phyloP scores from a whole-genome alignment of 2,329 filamentous ascomycete genomes.

The Clarireedia sp. region DNA sequence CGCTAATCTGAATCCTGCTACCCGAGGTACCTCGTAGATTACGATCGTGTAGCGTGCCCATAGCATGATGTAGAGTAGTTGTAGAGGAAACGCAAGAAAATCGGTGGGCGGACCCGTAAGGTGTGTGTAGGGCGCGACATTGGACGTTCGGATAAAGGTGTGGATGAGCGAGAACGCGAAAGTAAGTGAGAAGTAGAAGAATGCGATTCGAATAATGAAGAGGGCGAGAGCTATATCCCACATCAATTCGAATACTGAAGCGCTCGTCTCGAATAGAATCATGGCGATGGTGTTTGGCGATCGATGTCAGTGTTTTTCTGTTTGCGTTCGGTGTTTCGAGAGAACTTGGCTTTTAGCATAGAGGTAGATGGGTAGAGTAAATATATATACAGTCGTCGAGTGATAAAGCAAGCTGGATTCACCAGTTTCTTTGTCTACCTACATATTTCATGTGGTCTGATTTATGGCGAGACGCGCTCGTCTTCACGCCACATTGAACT shows the following conservation, averaged over 20 bases:
- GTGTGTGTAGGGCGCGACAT: slow-evolving; percentile 13
- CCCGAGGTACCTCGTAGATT: slow-evolving; percentile 27
- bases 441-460: not conserved
- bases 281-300: not conserved
- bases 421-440: not conserved
- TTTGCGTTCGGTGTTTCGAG: too few species aligned
- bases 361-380: too few species aligned
- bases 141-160: slow-evolving; percentile 13
- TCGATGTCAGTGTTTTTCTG: not conserved
- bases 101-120: slow-evolving; percentile 15
- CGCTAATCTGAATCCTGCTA: slow-evolving; percentile 26
- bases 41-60: slow-evolving; percentile 24
- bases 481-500: too few species aligned
- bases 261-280: slow-evolving; percentile 29
- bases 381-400: too few species aligned
- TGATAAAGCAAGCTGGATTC: not conserved
- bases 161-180: slow-evolving; percentile 20
- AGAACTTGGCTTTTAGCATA: too few species aligned
- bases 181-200: slow-evolving; percentile 28
- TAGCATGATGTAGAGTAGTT: slow-evolving; percentile 17
- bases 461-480: not conserved
- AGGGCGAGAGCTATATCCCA: slow-evolving; percentile 33
- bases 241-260: slow-evolving; percentile 32
- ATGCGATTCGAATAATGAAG: slow-evolving; percentile 30
- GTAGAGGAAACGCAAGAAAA: slow-evolving; percentile 13